Base-by-base conservation (phyloP, 2,329 filamentous ascomycete species). In the Ascochyta viciae-villosae region DNA sequence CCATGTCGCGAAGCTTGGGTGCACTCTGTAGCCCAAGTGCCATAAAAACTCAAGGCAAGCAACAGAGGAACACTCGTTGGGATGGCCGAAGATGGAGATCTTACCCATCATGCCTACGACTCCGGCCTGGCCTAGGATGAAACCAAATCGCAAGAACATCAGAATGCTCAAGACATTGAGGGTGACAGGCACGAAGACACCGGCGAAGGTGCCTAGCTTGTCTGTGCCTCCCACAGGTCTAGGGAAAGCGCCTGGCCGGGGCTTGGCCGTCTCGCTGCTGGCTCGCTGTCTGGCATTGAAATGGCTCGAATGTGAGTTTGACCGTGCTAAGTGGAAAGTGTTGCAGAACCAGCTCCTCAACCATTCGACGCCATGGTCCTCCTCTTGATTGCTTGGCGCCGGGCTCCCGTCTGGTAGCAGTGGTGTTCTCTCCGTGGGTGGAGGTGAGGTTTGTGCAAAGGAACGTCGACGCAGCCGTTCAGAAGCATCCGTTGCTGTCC, bases 81-180 rank as follows among this genome's bases (percentile, higher is more conserved):
- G 37, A 24, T 38, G 24, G n/a, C 22, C 15, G 22, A 23, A 23
- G 22, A 34, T 23, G 22, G 9, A n/a, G 12, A 7, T 71, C 81
- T 74, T 79, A 90, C 90, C 89, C 71, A 96, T 80, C 75, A 92
- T 95, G 45, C 91, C 92, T 39, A 94, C 62, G 40, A 96, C 80
- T 22, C 92, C 92, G 60, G 89, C 84, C 71, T 94, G 89, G 8
- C 91, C 92, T 22, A 96, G 81, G 54, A 96, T 90, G 66, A 92
- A 87, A 22, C 92, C 91, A 74, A 96, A 96, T 22, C 92, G 86
- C 66, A 96, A 81, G 77, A 96, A 96, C 91, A 96, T 96, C 59
- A 96, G 83, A 75, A 96, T 96, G 66, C 90, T 94, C 63, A 96
- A 79, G 38, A 96, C 92, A 74, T 95, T 96, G 63, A 96, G 81